phyloP scores from a whole-genome alignment of 495 filamentous ascomycete species.

The Cercophora sp. region DNA sequence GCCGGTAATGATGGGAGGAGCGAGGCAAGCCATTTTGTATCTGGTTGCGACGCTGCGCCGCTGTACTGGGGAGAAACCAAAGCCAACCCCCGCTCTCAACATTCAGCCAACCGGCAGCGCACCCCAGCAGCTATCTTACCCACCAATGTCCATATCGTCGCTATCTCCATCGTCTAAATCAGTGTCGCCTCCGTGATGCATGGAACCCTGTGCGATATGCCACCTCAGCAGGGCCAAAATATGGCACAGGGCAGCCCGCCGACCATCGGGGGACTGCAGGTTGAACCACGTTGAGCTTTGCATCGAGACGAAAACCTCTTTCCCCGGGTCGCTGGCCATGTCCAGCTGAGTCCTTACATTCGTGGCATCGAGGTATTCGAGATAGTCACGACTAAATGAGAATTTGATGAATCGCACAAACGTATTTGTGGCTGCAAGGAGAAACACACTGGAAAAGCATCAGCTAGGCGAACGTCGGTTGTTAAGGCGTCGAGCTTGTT shows the following conservation, averaged over 20 bases:
- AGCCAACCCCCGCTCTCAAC: too few relatives aligned
- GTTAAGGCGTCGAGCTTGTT: neutral
- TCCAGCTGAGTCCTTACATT: neutral
- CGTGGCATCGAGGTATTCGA: conserved; percentile 7
- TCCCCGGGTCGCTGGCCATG: conserved; percentile 8
- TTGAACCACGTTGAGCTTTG: conserved; percentile 11
- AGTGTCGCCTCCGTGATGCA: conserved; percentile 4
- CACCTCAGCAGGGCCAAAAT: conserved; percentile 6
- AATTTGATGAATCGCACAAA: conserved; percentile 3
- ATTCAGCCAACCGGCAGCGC: too few relatives aligned
- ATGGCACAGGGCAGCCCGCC: conserved; percentile 6
- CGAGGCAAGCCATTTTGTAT: too few relatives aligned
- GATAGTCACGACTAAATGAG: conserved; percentile 6
- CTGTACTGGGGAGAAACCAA: too few relatives aligned
- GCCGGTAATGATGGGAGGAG: too few relatives aligned
- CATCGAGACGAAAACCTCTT: conserved; percentile 10
- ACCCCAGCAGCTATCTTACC: too few relatives aligned
- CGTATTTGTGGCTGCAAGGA: neutral
- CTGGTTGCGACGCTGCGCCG: too few relatives aligned
- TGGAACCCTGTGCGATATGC: neutral
- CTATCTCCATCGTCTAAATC: conserved; percentile 1
- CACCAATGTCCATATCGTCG: too few relatives aligned
- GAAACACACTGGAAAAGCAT: neutral
- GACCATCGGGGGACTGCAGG: conserved; percentile 2
- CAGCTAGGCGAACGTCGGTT: neutral